Base-by-base conservation (phyloP, 306 rosid species). In the Cotoneaster glaucophyllus region DNA sequence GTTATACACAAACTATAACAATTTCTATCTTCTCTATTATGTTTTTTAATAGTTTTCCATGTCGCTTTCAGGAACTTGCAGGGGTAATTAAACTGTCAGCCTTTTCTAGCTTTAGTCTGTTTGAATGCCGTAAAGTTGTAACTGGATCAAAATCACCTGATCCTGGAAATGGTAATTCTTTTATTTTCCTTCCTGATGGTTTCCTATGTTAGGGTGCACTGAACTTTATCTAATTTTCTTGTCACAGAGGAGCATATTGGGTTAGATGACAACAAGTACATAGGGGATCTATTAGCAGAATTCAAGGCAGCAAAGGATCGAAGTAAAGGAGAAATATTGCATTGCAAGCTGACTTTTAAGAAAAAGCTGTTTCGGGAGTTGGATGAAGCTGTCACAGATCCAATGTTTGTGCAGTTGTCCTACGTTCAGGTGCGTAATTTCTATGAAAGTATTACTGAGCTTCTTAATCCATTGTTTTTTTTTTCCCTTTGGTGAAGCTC, bases 261-360 rank as follows among this genome's bases (percentile, higher is more conserved):
- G 71, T 79, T 93, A 77, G 98, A 93, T 76, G 98, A 93, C 80
- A 91, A 91, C 86, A 93, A 91, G 84, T 87, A 93, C 72, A 82
- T 93, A 22, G 98, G 97, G 62, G 98, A 93, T 89, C 86, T 93
- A 65, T 58, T 93, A 41, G 89, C 93, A 1, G 98, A 91, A 76
- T 91, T 93, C 79, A 93, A 88, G 90, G 87, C 87, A 53, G 91
- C 90, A 73, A 93, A 93, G 85, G 98, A 93, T 81, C 90, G 91
- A 81, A 91, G 88, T 69, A 93, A 93, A 82, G 98, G 97, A 82
- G 98, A 93, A 82, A 90, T 91, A 72, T 84, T 93, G 91, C 96
- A 91, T 64, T 90, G 96, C 86, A 93, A 93, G 79, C 82, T 93
- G 65, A 79, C 85, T 66, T 90, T 88, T 79, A 93, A 93, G 86